Evolutionary conservation across 495 filamentous ascomycete genomes (phyloP), one percentile per base, ranked within the genome.

Genomic region (Xylaria sp.): DNA sequence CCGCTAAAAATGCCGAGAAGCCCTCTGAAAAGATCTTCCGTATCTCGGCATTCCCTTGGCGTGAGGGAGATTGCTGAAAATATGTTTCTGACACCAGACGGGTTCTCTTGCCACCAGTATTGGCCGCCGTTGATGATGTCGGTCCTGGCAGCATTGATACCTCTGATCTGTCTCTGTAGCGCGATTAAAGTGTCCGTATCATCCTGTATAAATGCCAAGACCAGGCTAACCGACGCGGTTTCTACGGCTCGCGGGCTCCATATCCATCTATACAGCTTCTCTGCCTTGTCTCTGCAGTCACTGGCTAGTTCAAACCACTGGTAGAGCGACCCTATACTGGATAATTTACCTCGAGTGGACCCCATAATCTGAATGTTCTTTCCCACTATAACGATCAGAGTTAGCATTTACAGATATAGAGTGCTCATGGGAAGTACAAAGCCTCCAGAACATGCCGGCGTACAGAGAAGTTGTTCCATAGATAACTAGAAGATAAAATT

Each of bases 241-340:
- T 52, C 72, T 7, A 73, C 31, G 58, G 68, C 50, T n/a, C 74
- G 61, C 46, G 55, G 61, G 12, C 14, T 46, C 5, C 55, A 24
- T 14, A 78, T 74, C 76, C 76, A 78, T 3, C 46, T 35, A 11
- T 62, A 62, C 35, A 78, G 65, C 61, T 78, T 78, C 15, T 53
- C 33, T 14, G 76, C 74, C 55, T 76, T 76, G 58, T 78, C 76
- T 8, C 41, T 71, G 17, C 74, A 57, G 43, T 78, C 74, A 29
- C 61, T 71, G 1, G 76, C 76, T 31, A 78, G 71, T 17, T 78
- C 72, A 67, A 76, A 76, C 76, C 76, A 78, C 21, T 67, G 69
- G 59, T 72, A 61, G 19, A 78, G 58, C 26, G 67, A 48, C 3
- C 76, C 76, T n/a, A 78, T 73, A 61, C 52, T 31, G 58, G 57